Evolutionary conservation across 2,329 filamentous ascomycete species (phyloP).

Genomic region (Ascosphaera aggregata): DNA sequence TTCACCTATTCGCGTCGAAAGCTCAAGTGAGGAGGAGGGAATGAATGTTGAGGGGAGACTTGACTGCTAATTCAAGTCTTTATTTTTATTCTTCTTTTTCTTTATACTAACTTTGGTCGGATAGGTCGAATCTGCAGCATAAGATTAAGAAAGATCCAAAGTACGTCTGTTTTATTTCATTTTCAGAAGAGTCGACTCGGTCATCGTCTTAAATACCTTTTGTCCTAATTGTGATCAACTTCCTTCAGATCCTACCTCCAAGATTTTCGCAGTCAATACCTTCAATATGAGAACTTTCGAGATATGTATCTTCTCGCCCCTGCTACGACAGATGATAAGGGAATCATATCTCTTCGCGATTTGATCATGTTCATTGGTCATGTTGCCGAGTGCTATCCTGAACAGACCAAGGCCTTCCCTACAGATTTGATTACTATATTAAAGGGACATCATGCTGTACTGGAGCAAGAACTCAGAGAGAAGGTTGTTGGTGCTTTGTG

Average conservation of each 20-base stretch:
- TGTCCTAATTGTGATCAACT: background rate
- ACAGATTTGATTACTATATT: slow-evolving; percentile 63
- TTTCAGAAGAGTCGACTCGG: too few relatives aligned
- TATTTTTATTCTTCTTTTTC: too few relatives aligned
- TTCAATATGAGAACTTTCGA: slow-evolving; percentile 74
- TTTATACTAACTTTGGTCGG: slow-evolving; percentile 3
- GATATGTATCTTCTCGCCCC: slow-evolving; percentile 82
- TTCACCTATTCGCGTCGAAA: too few relatives aligned
- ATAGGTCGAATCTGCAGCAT: slow-evolving; percentile 62
- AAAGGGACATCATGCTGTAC: slow-evolving; percentile 53
- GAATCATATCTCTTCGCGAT: slow-evolving; percentile 66
- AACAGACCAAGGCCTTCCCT: slow-evolving; percentile 53
- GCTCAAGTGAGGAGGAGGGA: too few relatives aligned
- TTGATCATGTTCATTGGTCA: slow-evolving; percentile 87
- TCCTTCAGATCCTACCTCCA: slow-evolving; percentile 59
- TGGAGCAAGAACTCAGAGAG: slow-evolving; percentile 70
- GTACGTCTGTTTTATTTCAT: slow-evolving; percentile 22
- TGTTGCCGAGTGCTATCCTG: slow-evolving; percentile 79
- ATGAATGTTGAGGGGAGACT: background rate
- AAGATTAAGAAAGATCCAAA: slow-evolving; percentile 74
- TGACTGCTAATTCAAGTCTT: too few relatives aligned
- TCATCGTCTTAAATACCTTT: slow-evolving; percentile 1
- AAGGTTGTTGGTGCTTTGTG: slow-evolving; percentile 86
- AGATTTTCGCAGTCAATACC: slow-evolving; percentile 70
- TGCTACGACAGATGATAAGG: slow-evolving; percentile 49